Base-by-base conservation (phyloP, 2,329 filamentous ascomycete genomes). In the Penicillium sp. region DNA sequence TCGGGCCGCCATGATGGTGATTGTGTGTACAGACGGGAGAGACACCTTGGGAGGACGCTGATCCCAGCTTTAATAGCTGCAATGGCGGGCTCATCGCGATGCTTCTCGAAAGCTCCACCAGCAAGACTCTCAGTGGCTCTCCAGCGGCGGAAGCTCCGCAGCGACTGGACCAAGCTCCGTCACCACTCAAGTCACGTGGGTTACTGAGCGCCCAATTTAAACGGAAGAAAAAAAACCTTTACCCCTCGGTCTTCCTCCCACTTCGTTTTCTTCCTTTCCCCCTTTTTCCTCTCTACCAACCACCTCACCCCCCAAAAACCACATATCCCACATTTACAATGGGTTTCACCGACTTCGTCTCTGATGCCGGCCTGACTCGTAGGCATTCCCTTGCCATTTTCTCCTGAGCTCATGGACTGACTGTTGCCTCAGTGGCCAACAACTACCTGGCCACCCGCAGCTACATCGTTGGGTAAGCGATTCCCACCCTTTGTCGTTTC, bases 381-480 rank as follows among this genome's bases (percentile, higher is more conserved):
- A 83, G 72, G 84, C 81, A 66, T 56, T 62, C 60, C 68, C 64
- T 62, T 60, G 59, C 62, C 58, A 54, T 61, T 68, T 67, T 70
- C 55, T 59, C 60, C 64, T 68, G 64, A 53, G 65, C 66, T 61
- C 60, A 63, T 65, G 65, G 66, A 68, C 74, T 76, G 75, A 74
- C 70, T 65, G 60, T 72, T 69, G 73, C 70, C 69, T 73, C 72
- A 79, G 77, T 78, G 72, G 78, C 78, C 76, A 78, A 80, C 76
- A 72, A 72, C 70, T 80, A 70, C 75, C 72, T 80, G 62, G 69
- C 73, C 65, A 91, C 89, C 76, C 88, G 89, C 77, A 91, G 88
- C 82, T 94, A 94, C 84, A 89, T 94, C 75, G 83, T 89, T 82
- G 91, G 91, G 91, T 93, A 89, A 78, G 91, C 60, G 44, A 63